Evolutionary conservation across 78 protist species (phyloP), one percentile per base, ranked within the genome.

Genomic region (Chrysochromulina parva): DNA sequence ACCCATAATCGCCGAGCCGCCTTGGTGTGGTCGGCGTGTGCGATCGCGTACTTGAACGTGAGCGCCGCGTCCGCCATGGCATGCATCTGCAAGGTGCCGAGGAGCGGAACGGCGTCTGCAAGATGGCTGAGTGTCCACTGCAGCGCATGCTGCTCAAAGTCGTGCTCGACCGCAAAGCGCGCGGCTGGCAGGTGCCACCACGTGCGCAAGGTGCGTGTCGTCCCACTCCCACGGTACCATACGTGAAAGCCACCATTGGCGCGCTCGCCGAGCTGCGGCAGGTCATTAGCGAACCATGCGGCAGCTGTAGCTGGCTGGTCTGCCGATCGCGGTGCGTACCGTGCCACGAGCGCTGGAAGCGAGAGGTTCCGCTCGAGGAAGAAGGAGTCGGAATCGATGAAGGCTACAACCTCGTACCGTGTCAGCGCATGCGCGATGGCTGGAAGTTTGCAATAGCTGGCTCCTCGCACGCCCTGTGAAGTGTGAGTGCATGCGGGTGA

Each of bases 241-340:
- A 74, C 24, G 82, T 74, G 82, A 55, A 74, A 74, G 19, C 82
- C 82, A 55, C 82, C 82, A 24, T 74, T 74, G 19, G 82, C 57
- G 14, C 82, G 82, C 14, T 74, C 82, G 50, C 82, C 82, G 24
- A 74, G 82, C 82, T 74, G 82, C 24, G 82, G 82, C 50, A 74
- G 22, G 24, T 74, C 82, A 55, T n/a, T 19, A 1, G 82, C 82
- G 24, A 74, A 74, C 82, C 82, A 74, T 22, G 55, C 82, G 57
- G 28, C 4, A 24, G 82, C 38, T 13, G 71, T 4, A 20, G 71
- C 71, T 13, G 82, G 82, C 38, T 38, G 38, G 38, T 38, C 38
- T 38, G 38, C 38, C 38, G 38, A 38, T 38, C 38, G 38, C 17
- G 52, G 55, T 10, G 57, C 5, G 82, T 48, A 74, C 22, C 2